Base-by-base conservation (phyloP, 2,329 filamentous ascomycete species). In the Fusarium sp. region DNA sequence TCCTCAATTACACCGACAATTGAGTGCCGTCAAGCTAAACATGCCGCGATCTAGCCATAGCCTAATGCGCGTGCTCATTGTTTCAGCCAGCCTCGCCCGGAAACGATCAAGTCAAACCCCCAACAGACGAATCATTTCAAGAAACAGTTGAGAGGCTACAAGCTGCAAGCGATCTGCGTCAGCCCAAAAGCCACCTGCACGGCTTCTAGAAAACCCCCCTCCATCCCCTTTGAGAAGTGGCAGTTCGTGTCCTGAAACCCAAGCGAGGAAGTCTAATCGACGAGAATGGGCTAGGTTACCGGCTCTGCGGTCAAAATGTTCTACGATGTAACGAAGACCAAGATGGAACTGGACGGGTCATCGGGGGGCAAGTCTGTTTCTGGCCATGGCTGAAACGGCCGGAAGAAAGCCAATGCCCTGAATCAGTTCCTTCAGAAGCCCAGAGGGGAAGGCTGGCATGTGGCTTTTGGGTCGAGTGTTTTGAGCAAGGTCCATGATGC, bases 351-450 rank as follows among this genome's bases (percentile, higher is more conserved):
- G 40, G 57, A 46, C 42, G 42, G 42, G 14, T 27, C 22, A 27
- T 46, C 49, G 71, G 71, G 71, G 71, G 51, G 60, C 49, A 66
- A 42, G 56, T 69, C 71, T 74, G 68, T 69, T 73, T 71, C 67
- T 74, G 71, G 71, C 61, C 58, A 74, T 72, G 64, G 71, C 71
- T 72, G 71, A 73, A 73, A 73, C 64, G 67, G 59, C 63, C 42
- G 56, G 55, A 60, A 60, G 53, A 46, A 60, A 44, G 65, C 70
- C 42, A 70, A 70, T 59, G 57, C 35, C 42, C 11, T 36, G 42
- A 62, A 38, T 29, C 31, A 62, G 40, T 49, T 22, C 44, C 22
- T 31, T 27, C 12, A 31, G 51, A 56, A 55, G 27, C 27, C 14
- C 33, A 20, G 58, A 57, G 51, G 27, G 31, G 53, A 36, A 36